Evolutionary conservation across 139 green algal genomes (phyloP), one percentile per base, ranked within the genome.

Genomic region (Pedinophyceae sp.): DNA sequence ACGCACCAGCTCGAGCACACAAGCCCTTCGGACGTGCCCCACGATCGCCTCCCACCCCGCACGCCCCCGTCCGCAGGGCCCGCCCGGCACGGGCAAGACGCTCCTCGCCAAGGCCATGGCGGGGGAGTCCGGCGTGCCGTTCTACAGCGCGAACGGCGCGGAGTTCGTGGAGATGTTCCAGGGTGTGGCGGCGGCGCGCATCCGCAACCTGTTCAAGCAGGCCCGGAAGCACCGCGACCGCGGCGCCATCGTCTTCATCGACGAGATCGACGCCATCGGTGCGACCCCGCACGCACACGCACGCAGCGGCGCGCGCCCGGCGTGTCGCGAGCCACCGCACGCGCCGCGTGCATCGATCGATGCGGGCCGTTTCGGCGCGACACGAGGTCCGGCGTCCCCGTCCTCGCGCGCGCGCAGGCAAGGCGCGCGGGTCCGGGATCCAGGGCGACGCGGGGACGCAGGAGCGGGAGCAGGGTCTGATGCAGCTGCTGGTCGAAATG

Each of bases 91-190:
- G 2, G 75, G 75, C 52, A 83, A 83, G 64, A 83, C 75, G 6
- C 75, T 78, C 65, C 54, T 83, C 53, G 75, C 75, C 0, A 67
- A 72, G 23, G 75, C 75, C 2, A 83, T 86, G 75, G 78, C 78
- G 22, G 73, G 72, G 6, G 76, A 83, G 55, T 65, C 67, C 3
- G 68, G 64, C 51, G 64, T 86, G 23, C 75, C 78, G 27, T 86
- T 86, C 67, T 84, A 69, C 55, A 69, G 54, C 13, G 71, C 70
- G 45, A 86, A 83, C 45, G 79, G 79, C 30, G 70, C 79, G 4
- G 79, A 88, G 64, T 88, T 88, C 62, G 79, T 88, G 34, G 75
- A 85, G 60, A 83, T 85, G 75, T 88, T 81, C 58, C 58, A 75
- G 58, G 79, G 79, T 27, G 71, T 86, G 39, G 79, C 79, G 3